These are phyloP conservation scores for Agaricus bisporus DNA, from an alignment of 768 basidiomycete genomes.

Conservation along the genomic window DNA sequence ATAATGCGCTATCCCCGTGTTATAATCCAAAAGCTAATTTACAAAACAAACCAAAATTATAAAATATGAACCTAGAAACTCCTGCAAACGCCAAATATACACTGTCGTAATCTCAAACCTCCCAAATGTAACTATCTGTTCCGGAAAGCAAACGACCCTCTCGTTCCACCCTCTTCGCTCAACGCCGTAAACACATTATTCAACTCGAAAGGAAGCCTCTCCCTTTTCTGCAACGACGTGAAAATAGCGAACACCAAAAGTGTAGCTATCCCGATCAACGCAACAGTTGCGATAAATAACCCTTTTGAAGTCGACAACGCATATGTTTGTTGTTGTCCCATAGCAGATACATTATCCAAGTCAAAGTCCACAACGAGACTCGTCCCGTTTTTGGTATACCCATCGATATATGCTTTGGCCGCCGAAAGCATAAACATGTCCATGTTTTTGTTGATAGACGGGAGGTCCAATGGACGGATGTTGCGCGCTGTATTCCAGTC, in stretches of 20 bases:
- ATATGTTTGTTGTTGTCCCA: background rate
- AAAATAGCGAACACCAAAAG: slow-evolving; percentile 2
- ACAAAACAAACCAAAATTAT: too few relatives aligned
- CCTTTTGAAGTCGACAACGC: slow-evolving; percentile 4
- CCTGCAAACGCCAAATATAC: too few relatives aligned
- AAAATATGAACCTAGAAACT: too few relatives aligned
- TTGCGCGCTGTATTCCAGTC: slow-evolving; percentile 1
- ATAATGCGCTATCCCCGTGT: too few relatives aligned
- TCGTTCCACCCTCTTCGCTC: background rate
- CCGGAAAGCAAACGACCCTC: background rate
- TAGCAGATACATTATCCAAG: background rate
- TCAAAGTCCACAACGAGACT: background rate
- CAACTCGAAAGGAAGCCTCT: slow-evolving; percentile 6
- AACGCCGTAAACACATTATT: background rate
- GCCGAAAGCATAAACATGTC: slow-evolving; percentile 9
- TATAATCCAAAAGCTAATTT: too few relatives aligned
- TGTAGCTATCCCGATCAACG: background rate
- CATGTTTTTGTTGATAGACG: slow-evolving; percentile 7
- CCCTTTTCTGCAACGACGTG: background rate
- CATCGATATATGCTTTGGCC: slow-evolving; percentile 10
- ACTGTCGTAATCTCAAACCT: too few relatives aligned
- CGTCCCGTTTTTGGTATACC: slow-evolving; percentile 5
- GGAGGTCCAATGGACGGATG: background rate
- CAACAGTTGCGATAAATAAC: background rate
- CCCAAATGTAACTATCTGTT: too few relatives aligned